Evolutionary conservation across 345 rosid genomes (phyloP).

Genomic region (Odontarrhena argentea): DNA sequence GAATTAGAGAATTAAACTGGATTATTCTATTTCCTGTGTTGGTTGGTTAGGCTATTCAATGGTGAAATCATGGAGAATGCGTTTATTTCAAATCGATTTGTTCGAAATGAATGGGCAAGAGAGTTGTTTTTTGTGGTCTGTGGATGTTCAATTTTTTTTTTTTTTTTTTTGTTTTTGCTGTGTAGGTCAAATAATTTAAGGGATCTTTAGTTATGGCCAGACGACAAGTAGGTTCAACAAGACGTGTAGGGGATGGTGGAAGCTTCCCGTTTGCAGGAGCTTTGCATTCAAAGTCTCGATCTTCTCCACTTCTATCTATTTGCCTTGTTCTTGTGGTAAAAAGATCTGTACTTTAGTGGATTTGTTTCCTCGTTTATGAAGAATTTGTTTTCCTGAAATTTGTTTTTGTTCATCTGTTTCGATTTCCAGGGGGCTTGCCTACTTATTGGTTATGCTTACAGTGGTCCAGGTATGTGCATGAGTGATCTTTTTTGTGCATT

Average conservation of each 20-base stretch:
- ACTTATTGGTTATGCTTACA: slow-evolving; percentile 68
- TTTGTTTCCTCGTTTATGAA: slow-evolving; percentile 1
- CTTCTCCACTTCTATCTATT: slow-evolving; percentile 71
- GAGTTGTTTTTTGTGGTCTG: neutral
- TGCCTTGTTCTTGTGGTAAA: slow-evolving; percentile 72
- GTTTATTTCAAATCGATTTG: slow-evolving; percentile 3
- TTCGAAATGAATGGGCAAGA: neutral
- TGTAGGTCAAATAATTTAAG: slow-evolving; percentile 30
- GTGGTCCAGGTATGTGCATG: slow-evolving; percentile 62
- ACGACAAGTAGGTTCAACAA: slow-evolving; percentile 75
- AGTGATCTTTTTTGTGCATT: slow-evolving; percentile 3
- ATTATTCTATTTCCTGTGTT: neutral
- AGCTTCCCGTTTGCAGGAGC: slow-evolving; percentile 76
- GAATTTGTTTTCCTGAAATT: neutral
- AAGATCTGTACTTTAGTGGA: neutral
- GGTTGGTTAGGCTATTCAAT: slow-evolving; percentile 17
- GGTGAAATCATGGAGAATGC: neutral
- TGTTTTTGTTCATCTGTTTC: neutral
- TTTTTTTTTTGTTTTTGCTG: neutral
- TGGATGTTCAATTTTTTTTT: neutral
- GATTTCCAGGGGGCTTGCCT: slow-evolving; percentile 73
- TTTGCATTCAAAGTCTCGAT: slow-evolving; percentile 75
- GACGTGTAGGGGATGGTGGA: slow-evolving; percentile 75
- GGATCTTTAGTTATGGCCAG: slow-evolving; percentile 61
- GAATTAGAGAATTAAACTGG: neutral